Evolutionary conservation across 140 eudicot species (phyloP).

Genomic region (Flaveria floridana): DNA sequence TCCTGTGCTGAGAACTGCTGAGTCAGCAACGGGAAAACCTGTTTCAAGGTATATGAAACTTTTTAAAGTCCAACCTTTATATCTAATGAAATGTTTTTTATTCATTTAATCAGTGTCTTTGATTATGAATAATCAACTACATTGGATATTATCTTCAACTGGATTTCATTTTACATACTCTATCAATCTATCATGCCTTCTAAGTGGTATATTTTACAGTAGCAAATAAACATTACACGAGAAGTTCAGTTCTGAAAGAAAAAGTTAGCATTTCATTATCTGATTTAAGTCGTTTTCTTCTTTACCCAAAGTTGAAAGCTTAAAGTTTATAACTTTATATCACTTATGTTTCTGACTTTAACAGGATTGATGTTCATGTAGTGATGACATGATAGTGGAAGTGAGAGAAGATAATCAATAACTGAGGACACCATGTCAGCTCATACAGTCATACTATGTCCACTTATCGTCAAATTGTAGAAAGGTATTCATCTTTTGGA

Average conservation of each 20-base stretch:
- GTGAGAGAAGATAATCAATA: constrained; percentile 14
- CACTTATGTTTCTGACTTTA: constrained; percentile 27
- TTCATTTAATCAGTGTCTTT: not conserved
- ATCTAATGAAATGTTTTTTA: constrained; percentile 18
- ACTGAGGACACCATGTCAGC: constrained; percentile 29
- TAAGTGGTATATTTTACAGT: too few relatives aligned
- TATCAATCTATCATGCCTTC: too few relatives aligned
- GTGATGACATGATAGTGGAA: constrained; percentile 11
- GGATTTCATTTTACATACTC: too few relatives aligned
- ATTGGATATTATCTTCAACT: too few relatives aligned
- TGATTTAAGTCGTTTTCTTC: constrained; percentile 29
- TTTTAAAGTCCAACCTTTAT: constrained; percentile 4
- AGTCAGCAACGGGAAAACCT: constrained; percentile 83
- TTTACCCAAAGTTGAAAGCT: constrained; percentile 10
- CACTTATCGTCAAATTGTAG: constrained; percentile 11
- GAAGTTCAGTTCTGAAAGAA: constrained; percentile 11
- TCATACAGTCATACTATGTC: constrained; percentile 5
- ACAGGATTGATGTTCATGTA: constrained; percentile 22
- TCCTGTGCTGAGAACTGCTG: constrained; percentile 55
- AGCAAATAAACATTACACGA: not conserved
- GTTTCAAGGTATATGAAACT: constrained; percentile 30
- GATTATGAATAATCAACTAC: not conserved
- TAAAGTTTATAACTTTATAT: constrained; percentile 32
- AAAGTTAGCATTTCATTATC: constrained; percentile 24
- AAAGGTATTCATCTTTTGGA: constrained; percentile 12